Evolutionary conservation across 1,284 basidiomycete species (phyloP).

Genomic region (Fistulina hepatica): DNA sequence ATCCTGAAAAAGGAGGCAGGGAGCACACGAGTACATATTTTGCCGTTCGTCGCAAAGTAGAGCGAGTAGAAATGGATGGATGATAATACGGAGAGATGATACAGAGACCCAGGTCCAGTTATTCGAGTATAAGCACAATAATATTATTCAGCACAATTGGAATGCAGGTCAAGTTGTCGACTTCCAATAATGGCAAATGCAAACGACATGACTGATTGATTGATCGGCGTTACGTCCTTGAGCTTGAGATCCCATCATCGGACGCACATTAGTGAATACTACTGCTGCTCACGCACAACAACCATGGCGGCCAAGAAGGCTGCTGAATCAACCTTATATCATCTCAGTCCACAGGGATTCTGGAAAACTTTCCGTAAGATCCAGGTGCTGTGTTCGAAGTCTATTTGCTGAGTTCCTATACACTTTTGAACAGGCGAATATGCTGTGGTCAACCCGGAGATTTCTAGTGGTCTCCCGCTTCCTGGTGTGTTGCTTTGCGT

Average conservation of each 20-base stretch:
- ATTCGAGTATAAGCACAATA: too few species aligned
- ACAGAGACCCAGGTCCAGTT: too few species aligned
- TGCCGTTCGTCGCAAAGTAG: constrained; percentile 52
- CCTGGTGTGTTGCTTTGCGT: too few species aligned
- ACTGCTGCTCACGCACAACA: constrained; percentile 11
- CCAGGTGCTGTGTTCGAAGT: background rate
- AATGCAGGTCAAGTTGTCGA: background rate
- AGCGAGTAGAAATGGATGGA: constrained; percentile 60
- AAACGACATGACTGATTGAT: too few species aligned
- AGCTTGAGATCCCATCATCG: constrained; percentile 1
- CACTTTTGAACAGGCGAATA: constrained; percentile 50
- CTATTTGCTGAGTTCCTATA: constrained; percentile 8
- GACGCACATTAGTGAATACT: constrained; percentile 12
- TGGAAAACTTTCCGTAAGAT: constrained; percentile 89
- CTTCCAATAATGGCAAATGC: too few species aligned
- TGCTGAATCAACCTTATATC: constrained; percentile 80
- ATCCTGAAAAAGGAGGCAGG: constrained; percentile 57
- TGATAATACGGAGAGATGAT: too few species aligned
- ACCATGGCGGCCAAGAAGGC: constrained; percentile 66
- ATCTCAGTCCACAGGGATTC: constrained; percentile 78
- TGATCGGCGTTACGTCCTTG: too few species aligned
- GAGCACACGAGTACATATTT: constrained; percentile 40
- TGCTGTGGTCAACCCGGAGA: constrained; percentile 76
- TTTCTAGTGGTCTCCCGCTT: constrained; percentile 86
- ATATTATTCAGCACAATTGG: background rate